Evolutionary conservation across 2,329 filamentous ascomycete genomes (phyloP), one percentile per base, ranked within the genome.

Genomic region (Cercospora janseana): DNA sequence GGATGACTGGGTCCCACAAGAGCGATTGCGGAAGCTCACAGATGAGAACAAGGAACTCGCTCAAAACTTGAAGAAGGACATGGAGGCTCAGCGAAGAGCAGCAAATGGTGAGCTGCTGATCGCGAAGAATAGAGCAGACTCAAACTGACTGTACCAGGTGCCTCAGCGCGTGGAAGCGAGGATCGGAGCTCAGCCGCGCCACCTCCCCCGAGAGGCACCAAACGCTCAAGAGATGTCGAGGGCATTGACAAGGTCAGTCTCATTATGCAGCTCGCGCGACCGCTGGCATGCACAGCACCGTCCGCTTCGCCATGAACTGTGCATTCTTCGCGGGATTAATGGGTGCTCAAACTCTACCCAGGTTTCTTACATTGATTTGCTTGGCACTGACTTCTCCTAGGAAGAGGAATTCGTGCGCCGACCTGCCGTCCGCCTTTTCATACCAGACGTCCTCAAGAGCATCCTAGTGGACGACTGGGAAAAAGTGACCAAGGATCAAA

Each of bases 381-480:
- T 26, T 18, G 15, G 10, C 16, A 16, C 54, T 57, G 41, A 59
- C 51, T 24, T 9, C 16, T n/a, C 15, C 4, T 70, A 97, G 91
- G 93, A 97, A 74, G 93, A 97, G 54, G 76, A 79, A 4, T 98
- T 95, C 67, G 82, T 90, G 65, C 79, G 80, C 56, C 84, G 90
- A 51, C 91, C 92, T 15, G 88, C 89, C 13, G 86, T 98, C 63
- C 88, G 89, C 62, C 80, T 98, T 32, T 79, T 85, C 42, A 83
- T 97, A 57, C 90, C 93, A 0, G 93, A 97, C 66, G 82, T 87
- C 58, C 78, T 98, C 59, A 96, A 97, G 74, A 88, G 87, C 12
- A 79, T 95, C 56, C 81, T 98, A 3, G 93, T 98, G 16, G 93
- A 98, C 67, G 93, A 98, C 69, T 98, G 93, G 93, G 93, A 98